Evolutionary conservation across 2,329 filamentous ascomycete species (phyloP), one percentile per base, ranked within the genome.

Genomic region (Talaromyces sp.): DNA sequence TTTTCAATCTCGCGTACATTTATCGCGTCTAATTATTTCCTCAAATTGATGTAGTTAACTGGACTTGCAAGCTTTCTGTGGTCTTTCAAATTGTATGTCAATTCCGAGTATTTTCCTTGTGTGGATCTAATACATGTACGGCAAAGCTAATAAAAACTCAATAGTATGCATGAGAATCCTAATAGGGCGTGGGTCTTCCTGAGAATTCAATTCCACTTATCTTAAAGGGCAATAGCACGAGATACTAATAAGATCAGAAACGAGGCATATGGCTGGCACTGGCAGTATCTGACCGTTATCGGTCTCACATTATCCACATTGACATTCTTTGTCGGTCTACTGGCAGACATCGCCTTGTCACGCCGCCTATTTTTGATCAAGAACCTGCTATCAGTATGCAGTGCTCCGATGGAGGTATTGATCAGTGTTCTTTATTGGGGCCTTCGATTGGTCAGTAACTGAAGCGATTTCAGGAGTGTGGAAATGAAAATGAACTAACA

Each of bases 221-320:
- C 24, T 27, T 16, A 32, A 19, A n/a, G 24, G 19, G 24, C n/a
- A n/a, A 13, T 9, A 17, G 22, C 16, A 33, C 13, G 41, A 27
- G 19, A 39, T 40, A 32, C 48, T 56, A 24, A 55, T 46, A 4
- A 43, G 30, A 7, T 24, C 20, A 83, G 78, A 37, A 85, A 82
- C 59, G 74, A 82, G 13, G 80, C 82, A 32, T 86, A 84, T 68
- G 84, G 84, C 60, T 86, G 84, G 83, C 84, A 87, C 65, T 79
- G 86, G 55, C 84, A 86, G 71, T 86, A 84, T 64, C 74, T 86
- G 19, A 86, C 84, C 54, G 84, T 86, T 60, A 80, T 87, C 61
- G 84, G 84, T 39, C 76, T 86, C 6, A 71, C 76, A 4, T 70
- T 86, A 45, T 76, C 82, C 1, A 82, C 82, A 2, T 32, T 77